These are phyloP conservation scores for Calonectria pseudoturangicola DNA, from an alignment of 2,329 filamentous ascomycete species.

Conservation along the genomic window DNA sequence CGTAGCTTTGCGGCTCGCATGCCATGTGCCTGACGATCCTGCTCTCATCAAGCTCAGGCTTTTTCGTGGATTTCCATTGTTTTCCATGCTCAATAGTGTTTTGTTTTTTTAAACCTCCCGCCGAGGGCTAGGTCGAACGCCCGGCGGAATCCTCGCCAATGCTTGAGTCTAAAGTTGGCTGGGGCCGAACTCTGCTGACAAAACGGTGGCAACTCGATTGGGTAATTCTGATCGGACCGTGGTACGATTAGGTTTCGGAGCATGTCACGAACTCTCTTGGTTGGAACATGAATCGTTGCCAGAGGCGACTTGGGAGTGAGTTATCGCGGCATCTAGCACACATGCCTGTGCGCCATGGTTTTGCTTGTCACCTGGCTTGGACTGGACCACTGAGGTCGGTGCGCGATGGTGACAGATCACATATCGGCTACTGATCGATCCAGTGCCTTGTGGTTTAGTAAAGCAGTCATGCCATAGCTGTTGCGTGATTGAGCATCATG, in stretches of 20 bases:
- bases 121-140: background rate
- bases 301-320: background rate
- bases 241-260: background rate
- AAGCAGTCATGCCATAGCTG: too few relatives aligned
- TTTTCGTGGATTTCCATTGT: background rate
- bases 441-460: background rate
- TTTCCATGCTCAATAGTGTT: background rate
- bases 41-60: background rate
- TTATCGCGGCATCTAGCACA: background rate
- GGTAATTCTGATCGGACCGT: slow-evolving; percentile 8
- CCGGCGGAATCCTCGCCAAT: background rate
- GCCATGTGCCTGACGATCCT: slow-evolving; percentile 21
- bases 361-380: background rate
- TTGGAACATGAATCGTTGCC: slow-evolving; percentile 21
- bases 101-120: background rate
- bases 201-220: slow-evolving; percentile 6
- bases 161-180: background rate
- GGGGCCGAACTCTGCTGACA: background rate
- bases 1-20: slow-evolving; percentile 18
- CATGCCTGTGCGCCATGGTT: background rate
- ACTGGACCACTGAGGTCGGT: background rate
- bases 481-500: background rate
- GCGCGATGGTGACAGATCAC: background rate
- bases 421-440: background rate
- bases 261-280: background rate